These are phyloP conservation scores for Penicillium sp. DNA, from an alignment of 2,329 filamentous ascomycete genomes.

Conservation along the genomic window DNA sequence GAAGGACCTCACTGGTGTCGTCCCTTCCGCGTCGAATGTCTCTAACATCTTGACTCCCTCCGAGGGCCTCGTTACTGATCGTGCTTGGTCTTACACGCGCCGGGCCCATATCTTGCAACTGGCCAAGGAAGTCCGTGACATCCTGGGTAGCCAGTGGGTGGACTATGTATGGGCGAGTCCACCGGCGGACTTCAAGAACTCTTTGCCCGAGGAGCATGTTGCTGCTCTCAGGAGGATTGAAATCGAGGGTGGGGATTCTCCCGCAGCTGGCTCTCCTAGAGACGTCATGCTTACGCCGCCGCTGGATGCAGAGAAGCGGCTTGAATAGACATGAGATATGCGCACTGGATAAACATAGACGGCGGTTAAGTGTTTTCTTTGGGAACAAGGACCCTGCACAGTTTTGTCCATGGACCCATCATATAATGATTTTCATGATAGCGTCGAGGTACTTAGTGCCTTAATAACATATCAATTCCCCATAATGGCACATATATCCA, in stretches of 20 bases:
- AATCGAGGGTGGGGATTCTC: slow-evolving; percentile 6
- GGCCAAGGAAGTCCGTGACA: slow-evolving; percentile 37
- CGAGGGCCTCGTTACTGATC: slow-evolving; percentile 38
- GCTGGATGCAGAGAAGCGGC: slow-evolving; percentile 29
- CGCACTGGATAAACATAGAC: background rate
- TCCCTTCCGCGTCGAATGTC: slow-evolving; percentile 13
- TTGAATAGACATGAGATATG: slow-evolving; percentile 8
- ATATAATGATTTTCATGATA: background rate
- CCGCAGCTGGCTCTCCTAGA: slow-evolving; percentile 3
- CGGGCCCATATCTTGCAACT: slow-evolving; percentile 36
- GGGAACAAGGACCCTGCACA: background rate
- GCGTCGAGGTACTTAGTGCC: background rate
- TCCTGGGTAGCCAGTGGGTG: slow-evolving; percentile 43
- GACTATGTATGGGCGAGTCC: slow-evolving; percentile 49
- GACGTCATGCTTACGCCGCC: slow-evolving; percentile 32
- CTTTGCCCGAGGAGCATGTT: slow-evolving; percentile 29
- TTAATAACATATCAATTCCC: background rate
- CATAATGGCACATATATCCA: background rate
- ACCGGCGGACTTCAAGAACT: slow-evolving; percentile 42
- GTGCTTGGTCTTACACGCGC: slow-evolving; percentile 39
- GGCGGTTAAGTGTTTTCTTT: background rate
- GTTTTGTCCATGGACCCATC: background rate
- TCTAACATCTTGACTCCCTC: slow-evolving; percentile 35
- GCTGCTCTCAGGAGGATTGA: slow-evolving; percentile 11
- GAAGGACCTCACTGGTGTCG: background rate